Base-by-base conservation (phyloP, 495 filamentous ascomycete species). In the Lasiosphaeria hispida region DNA sequence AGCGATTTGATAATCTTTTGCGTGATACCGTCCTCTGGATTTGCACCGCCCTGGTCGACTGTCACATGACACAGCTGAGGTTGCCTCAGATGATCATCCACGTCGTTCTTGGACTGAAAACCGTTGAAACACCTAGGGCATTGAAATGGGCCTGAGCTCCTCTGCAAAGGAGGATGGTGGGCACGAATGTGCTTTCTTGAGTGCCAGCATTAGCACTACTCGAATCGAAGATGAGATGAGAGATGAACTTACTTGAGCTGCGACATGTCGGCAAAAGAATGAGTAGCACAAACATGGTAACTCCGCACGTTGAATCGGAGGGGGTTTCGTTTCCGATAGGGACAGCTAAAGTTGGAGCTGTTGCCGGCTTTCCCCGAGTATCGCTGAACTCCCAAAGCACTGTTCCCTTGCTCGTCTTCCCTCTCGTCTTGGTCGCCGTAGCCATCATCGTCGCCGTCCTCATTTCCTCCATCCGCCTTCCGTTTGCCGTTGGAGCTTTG, bases 261-360 rank as follows among this genome's bases (percentile, higher is more conserved):
- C 23, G 69, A 66, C 67, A 73, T 70, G 53, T 66, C 63, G 18
- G 65, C 57, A 63, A 70, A 73, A 3, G 69, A 67, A 39, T 66
- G 65, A 53, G 67, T 69, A 10, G 67, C 67, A 53, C 67, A 69
- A 55, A 69, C 64, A 41, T 69, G 61, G 37, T 69, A 55, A n/a
- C 69, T 65, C 23, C 69, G 61, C 41, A 72, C 65, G 52, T 72
- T 72, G 55, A 72, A 72, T 18, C 71, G 64, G 13, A 66, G 59
- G 15, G 71, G 71, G 45, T 74, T 74, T 30, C 68, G 69, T 54
- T 74, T 74, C 37, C 71, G 63, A 33, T 71, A 74, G 10, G 71
- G 71, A 44, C 71, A 74, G 50, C 67, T 69, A 48, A 67, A 60
- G 56, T 66, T 64, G 39, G 58, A 58, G 48, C 36, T 59, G 40